Percentiles rank a stretch among this genome's conserved stretches.
These are phyloP conservation scores for Zygoascus ofunaensis DNA, from an alignment of 805 yeast species.

Conservation along the genomic window DNA sequence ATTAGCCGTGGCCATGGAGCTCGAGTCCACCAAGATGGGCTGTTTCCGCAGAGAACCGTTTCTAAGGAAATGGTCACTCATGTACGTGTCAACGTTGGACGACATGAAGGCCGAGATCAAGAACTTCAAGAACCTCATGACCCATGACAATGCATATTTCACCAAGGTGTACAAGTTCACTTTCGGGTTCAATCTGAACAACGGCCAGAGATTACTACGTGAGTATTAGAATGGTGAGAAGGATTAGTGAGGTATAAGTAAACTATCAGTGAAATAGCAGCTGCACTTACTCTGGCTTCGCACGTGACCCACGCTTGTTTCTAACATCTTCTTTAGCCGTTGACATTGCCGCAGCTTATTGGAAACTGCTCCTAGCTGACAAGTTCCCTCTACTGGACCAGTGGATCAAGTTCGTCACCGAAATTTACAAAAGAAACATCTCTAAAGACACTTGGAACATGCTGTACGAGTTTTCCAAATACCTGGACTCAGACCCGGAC, in stretches of 20 bases:
- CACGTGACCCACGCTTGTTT: neutral
- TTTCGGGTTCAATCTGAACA: conserved; percentile 55
- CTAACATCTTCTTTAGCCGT: conserved; percentile 22
- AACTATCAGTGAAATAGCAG: too few relatives aligned
- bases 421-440: conserved; percentile 39
- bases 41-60: conserved; percentile 44
- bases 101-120: conserved; percentile 41
- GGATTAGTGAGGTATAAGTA: too few relatives aligned
- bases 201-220: conserved; percentile 46
- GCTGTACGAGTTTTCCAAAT: conserved; percentile 55
- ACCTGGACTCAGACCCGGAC: conserved; percentile 40
- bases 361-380: conserved; percentile 57
- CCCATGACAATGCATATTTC: conserved; percentile 32
- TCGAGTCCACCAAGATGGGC: conserved; percentile 62
- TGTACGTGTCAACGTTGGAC: conserved; percentile 24
- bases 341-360: conserved; percentile 64
- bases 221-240: conserved; percentile 10
- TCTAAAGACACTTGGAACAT: conserved; percentile 79
- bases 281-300: too few relatives aligned
- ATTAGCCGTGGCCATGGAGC: conserved; percentile 58
- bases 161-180: conserved; percentile 60
- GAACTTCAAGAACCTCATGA: conserved; percentile 29
- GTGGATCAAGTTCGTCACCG: conserved; percentile 52
- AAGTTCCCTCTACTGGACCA: conserved; percentile 23
- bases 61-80: conserved; percentile 44